Evolutionary conservation across 129 eudicot species (phyloP).

Genomic region (Artemisia argyi): DNA sequence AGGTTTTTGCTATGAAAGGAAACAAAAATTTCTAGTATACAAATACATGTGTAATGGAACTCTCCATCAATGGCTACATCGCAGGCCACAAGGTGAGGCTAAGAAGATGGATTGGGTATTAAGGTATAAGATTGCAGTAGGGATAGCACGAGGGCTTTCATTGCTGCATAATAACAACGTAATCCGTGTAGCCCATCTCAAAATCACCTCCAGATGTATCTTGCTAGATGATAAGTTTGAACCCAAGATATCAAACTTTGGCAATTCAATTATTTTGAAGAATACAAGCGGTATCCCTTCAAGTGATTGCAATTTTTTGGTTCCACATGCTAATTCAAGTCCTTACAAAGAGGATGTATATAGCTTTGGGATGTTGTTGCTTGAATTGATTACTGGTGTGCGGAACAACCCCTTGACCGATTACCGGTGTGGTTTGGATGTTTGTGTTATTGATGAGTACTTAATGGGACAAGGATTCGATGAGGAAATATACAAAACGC

Average conservation of each 20-base stretch:
- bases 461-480: constrained; percentile 19
- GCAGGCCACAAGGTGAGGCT: constrained; percentile 18
- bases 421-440: neutral
- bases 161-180: constrained; percentile 56
- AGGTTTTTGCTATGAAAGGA: constrained; percentile 44
- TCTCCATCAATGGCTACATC: constrained; percentile 44
- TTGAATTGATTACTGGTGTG: constrained; percentile 61
- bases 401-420: neutral
- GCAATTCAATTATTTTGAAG: constrained; percentile 41
- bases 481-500: constrained; percentile 19
- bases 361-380: constrained; percentile 76
- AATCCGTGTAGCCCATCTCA: constrained; percentile 42
- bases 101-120: constrained; percentile 40
- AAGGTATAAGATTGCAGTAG: constrained; percentile 49
- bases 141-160: constrained; percentile 55
- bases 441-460: constrained; percentile 12
- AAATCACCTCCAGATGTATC: constrained; percentile 48
- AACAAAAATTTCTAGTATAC: constrained; percentile 46
- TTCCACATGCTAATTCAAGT: constrained; percentile 35
- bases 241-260: constrained; percentile 56
- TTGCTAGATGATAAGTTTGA: constrained; percentile 47
- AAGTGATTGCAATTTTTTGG: constrained; percentile 22
- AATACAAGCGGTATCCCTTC: constrained; percentile 29
- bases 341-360: constrained; percentile 76
- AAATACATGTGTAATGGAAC: constrained; percentile 56